Base-by-base conservation (phyloP, 2,329 filamentous ascomycete species). In the Aspergillus sp. region DNA sequence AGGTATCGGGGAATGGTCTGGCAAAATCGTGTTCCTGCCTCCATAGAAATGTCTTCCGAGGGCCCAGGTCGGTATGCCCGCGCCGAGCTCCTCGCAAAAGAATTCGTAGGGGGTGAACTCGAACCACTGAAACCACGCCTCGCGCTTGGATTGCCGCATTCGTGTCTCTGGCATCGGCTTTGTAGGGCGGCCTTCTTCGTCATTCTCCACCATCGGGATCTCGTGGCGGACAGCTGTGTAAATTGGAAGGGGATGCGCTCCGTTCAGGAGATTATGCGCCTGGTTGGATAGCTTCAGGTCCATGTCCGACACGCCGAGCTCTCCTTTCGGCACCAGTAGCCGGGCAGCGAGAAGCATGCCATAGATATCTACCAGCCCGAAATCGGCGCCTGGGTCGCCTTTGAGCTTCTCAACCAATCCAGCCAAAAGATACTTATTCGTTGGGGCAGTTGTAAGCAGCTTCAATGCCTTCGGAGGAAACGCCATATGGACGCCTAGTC, bases 91-190 rank as follows among this genome's bases (percentile, higher is more conserved):
- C 71, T 97, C 93, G 62, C 91, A 96, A 71, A 94, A 97, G 68
- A 97, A 88, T 69, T 97, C 93, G 65, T 95, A 97, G 0, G 93
- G 93, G 0, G 91, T 95, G 64, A 93, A 88, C 66, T 99, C 94
- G 61, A 94, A 97, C 93, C 94, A 97, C 64, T 99, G 93, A 64
- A 97, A 99, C 89, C 92, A 97, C 2, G 91, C 81, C 64, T 95
- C 88, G 54, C 80, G 74, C 50, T 72, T 73, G 3, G 80, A 78
- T 53, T 78, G 75, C 34, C 71, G 76, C 54, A 78, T 75, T 2
- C 71, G 63, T 55, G 64, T 69, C 55, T 70, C 72, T 6, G 71
- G 63, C 21, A 57, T 66, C 20, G 53, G 58, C 47, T 60, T 61
- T 64, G 64, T 49, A 58, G 63, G 47, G 64, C 70, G 47, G 56